Percentiles rank a stretch among this genome's conserved stretches.
Conservation (phyloP, 352 stramenopile genomes). For the Globisporangium okanoganense region DNA sequence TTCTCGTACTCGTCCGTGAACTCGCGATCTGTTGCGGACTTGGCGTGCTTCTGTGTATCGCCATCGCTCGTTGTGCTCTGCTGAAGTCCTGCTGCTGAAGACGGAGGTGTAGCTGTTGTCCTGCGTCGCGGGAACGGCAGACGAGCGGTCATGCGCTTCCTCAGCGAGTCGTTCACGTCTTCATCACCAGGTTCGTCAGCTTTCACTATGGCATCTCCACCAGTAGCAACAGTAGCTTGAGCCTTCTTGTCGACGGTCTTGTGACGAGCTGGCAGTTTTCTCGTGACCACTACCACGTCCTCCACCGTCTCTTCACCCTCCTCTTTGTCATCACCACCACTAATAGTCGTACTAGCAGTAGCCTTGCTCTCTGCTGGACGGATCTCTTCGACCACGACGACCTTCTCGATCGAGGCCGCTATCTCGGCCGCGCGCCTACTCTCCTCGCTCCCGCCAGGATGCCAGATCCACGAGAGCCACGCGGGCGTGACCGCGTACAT, state of each 20-base stretch:
- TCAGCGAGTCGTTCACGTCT: neutral
- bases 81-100: neutral
- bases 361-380: too few relatives aligned
- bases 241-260: neutral
- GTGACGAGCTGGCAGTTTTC: neutral
- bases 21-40: conserved; percentile 11
- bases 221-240: too few relatives aligned
- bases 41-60: neutral
- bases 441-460: conserved; percentile 17
- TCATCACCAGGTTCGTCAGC: neutral
- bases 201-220: neutral
- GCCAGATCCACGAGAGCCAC: conserved; percentile 81
- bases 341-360: neutral
- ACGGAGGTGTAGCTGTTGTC: neutral
- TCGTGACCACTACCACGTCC: conserved; percentile 5
- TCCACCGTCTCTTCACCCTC: conserved; percentile 1
- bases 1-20: conserved; percentile 32
- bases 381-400: conserved; percentile 26
- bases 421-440: conserved; percentile 18
- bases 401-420: conserved; percentile 20
- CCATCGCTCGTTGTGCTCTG: neutral
- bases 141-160: conserved; percentile 1
- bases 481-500: conserved; percentile 73
- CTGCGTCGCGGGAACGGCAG: conserved; percentile 7
- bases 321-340: neutral